Base-by-base conservation (phyloP, 2,329 filamentous ascomycete species). In the Taxawa tesnikishii region DNA sequence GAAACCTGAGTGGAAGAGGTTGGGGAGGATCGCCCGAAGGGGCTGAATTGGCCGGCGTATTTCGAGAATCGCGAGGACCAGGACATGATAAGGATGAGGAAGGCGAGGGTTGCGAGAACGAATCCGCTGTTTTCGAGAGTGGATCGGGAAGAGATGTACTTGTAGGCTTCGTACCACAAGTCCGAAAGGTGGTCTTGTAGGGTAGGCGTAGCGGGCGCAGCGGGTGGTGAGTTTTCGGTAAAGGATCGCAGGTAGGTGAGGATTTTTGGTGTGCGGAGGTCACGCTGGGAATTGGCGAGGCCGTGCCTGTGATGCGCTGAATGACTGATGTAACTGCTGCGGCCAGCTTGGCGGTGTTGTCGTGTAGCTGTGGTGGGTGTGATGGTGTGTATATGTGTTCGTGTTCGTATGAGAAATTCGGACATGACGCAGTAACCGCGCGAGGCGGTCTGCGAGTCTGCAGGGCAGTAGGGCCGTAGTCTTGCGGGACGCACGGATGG, bases 1-100 rank as follows among this genome's bases (percentile, higher is more conserved):
- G 73, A 80, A 38, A 87, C 75, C 42, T 75, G 67, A 18, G 75
- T 52, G 11, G 50, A 45, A 32, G 46, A 49, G 44, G 48, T 14
- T 44, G 53, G 38, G 37, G 54, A 47, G 13, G 54, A 54, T 28
- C 63, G 60, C 10, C 60, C 59, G 43, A 67, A 67, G 11, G 63
- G 63, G 15, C 60, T 64, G 48, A 65, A 65, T 39, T 60, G 59
- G 21, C 62, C 61, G 26, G 57, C 51, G 45, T 59, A 57, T 43
- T 51, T 46, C 37, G 57, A 55, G 32, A 59, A 46, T 38, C 62
- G 60, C 15, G 60, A 63, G 29, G 59, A 58, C 63, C 63, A 67
- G 28, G 58, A 60, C 62, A 59, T 55, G 38, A 58, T 41, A 38
- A 62, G 49, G 38, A 60, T 42, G 27, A 57, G 43, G 35, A 59